Evolutionary conservation across 2,329 filamentous ascomycete species (phyloP).

Genomic region (Hymenoscyphus fraxineus): DNA sequence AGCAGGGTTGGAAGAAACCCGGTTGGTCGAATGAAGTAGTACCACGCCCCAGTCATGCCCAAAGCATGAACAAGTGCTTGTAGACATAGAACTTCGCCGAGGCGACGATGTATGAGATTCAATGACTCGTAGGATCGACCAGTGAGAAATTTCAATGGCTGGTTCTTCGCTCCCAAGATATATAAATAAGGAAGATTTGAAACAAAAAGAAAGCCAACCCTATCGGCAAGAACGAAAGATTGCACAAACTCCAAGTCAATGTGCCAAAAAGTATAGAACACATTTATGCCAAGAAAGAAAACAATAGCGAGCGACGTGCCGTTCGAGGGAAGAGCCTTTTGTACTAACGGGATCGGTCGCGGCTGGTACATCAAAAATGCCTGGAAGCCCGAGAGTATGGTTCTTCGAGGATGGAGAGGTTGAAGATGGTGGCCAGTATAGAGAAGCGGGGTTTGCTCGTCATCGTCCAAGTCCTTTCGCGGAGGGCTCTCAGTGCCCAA

Average conservation of each 20-base stretch:
- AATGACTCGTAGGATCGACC: conserved; percentile 63
- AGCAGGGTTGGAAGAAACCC: conserved; percentile 43
- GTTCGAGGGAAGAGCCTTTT: conserved; percentile 55
- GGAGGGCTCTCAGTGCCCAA: conserved; percentile 20
- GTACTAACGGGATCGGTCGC: conserved; percentile 50
- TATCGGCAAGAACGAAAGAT: conserved; percentile 48
- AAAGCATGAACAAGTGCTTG: conserved; percentile 52
- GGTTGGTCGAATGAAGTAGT: conserved; percentile 45
- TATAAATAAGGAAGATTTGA: conserved; percentile 54
- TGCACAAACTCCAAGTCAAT: conserved; percentile 46
- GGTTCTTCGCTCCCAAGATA: conserved; percentile 62
- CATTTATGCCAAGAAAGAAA: conserved; percentile 49
- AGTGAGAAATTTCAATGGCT: conserved; percentile 57
- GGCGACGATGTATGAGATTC: conserved; percentile 61
- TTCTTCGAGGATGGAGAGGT: conserved; percentile 6
- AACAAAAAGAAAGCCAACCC: conserved; percentile 38
- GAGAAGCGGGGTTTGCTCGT: conserved; percentile 29
- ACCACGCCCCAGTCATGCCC: conserved; percentile 54
- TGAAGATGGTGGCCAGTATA: conserved; percentile 3
- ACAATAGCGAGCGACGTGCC: conserved; percentile 50
- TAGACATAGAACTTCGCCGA: conserved; percentile 60
- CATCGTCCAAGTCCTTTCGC: conserved; percentile 13
- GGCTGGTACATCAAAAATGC: conserved; percentile 53
- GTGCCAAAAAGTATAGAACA: conserved; percentile 55
- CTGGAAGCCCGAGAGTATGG: conserved; percentile 20